Evolutionary conservation across 176 grass and related monocot species (phyloP).

Genomic region (Dactylis glomerata): DNA sequence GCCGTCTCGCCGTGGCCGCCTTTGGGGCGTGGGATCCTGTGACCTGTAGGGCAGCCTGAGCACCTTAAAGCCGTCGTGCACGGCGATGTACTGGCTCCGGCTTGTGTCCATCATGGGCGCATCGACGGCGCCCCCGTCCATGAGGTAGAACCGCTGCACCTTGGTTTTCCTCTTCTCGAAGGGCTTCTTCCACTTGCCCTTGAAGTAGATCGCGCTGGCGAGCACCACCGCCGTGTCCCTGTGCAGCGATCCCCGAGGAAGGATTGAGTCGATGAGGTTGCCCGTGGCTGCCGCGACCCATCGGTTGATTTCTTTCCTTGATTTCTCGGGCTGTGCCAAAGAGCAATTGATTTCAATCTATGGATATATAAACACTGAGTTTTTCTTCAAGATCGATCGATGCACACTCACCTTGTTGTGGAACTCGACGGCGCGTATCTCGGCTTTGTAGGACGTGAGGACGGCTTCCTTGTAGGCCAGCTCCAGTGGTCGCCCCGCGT

Average conservation of each 20-base stretch:
- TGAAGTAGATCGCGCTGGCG: slow-evolving; percentile 36
- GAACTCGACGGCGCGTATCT: neutral
- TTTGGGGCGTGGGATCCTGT: too few species aligned
- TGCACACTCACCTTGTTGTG: neutral
- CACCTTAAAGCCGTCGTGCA: slow-evolving; percentile 23
- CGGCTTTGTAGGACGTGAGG: neutral
- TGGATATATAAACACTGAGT: too few species aligned
- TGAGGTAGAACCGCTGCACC: slow-evolving; percentile 7
- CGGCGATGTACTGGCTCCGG: neutral
- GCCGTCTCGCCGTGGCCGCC: too few species aligned
- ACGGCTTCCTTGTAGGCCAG: neutral
- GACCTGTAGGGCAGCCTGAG: neutral
- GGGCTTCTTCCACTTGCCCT: slow-evolving; percentile 6
- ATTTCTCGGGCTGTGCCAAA: neutral
- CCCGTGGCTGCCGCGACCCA: neutral
- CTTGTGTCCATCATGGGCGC: slow-evolving; percentile 16
- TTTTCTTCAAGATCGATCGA: too few species aligned
- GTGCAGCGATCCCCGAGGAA: neutral
- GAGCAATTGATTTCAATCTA: too few species aligned
- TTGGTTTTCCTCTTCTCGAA: neutral
- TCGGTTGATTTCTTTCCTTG: neutral
- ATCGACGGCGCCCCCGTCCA: neutral
- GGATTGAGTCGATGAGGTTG: neutral
- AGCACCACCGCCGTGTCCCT: neutral
- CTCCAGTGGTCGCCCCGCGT: neutral